phyloP scores from a whole-genome alignment of 352 stramenopile species.

The Halophytophthora batemanensis region DNA sequence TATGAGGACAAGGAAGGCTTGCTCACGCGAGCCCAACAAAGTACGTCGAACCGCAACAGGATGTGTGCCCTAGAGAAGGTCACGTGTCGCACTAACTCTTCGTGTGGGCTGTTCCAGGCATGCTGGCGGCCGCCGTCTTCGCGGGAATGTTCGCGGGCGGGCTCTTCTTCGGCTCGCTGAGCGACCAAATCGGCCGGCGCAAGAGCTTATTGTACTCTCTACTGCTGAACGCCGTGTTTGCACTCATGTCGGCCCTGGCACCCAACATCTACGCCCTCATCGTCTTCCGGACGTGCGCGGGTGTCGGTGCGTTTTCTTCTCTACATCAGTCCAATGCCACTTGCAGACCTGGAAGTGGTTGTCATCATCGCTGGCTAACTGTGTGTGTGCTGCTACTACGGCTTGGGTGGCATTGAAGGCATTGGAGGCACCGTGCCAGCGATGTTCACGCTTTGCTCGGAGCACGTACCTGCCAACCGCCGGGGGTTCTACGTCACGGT shows the following conservation, averaged over 20 bases:
- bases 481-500: conserved; percentile 86
- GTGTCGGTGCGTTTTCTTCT: conserved; percentile 40
- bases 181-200: conserved; percentile 75
- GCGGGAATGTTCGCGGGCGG: conserved; percentile 89
- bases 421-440: conserved; percentile 85
- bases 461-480: conserved; percentile 74
- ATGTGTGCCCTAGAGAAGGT: background rate
- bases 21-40: conserved; percentile 51
- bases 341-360: background rate
- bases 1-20: conserved; percentile 73
- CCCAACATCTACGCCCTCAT: conserved; percentile 68
- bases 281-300: conserved; percentile 51
- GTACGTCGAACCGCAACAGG: conserved; percentile 20
- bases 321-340: background rate
- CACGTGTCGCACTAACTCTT: background rate
- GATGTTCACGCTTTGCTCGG: conserved; percentile 85
- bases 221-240: conserved; percentile 77
- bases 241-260: conserved; percentile 65
- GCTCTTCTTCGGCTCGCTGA: conserved; percentile 67
- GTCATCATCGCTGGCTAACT: conserved; percentile 8
- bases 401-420: conserved; percentile 30
- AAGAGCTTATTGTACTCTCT: conserved; percentile 74
- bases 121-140: conserved; percentile 85
- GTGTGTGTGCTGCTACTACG: background rate
- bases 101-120: conserved; percentile 29